Base-by-base conservation (phyloP, 208 protist species). In the Acanthamoeba culbertsoni region DNA sequence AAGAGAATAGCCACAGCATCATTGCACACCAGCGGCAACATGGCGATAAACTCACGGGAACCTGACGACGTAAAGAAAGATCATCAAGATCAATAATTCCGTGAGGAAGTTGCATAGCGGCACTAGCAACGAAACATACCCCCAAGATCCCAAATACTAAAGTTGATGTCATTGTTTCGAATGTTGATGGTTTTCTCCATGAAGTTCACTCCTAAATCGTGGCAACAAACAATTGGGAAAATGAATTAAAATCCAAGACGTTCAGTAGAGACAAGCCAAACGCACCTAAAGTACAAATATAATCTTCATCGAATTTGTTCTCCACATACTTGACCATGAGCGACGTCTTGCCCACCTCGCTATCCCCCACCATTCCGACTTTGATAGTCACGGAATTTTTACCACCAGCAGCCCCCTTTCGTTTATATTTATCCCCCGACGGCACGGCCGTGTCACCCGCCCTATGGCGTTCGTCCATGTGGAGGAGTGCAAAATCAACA, bases 121-220 rank as follows among this genome's bases (percentile, higher is more conserved):
- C n/a, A n/a, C n/a, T n/a, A n/a, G n/a, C n/a, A 23, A 20, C 28
- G 18, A 26, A 14, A 45, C 86, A 35, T 90, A 96, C 97, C 98
- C 84, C 98, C 98, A 10, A 98, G 95, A 97, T 99, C 98, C 97
- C 98, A 99, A 84, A 99, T 98, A 31, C 65, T 95, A 59, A 99
- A 98, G 62, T 95, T 98, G 35, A 99, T 96, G 31, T 98, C 97
- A 1, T 94, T 96, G 33, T 95, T 96, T 75, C 96, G 95, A 28
- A 99, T 84, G 28, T 55, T 90, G 20, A 98, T 94, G 0, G 95
- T 97, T 89, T 98, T 98, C 82, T 99, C 97, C 97, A 99, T 98
- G 86, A 98, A 99, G 92, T 99, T 99, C 4, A 99, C 97, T 45
- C 98, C 98, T 97, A 53, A 63, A 86, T 37, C 7, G 8, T 7